Percentiles rank a stretch among this genome's conserved stretches.
Evolutionary conservation across 148 eudicot genomes (phyloP).

Genomic region (Rhododendron simsii): DNA sequence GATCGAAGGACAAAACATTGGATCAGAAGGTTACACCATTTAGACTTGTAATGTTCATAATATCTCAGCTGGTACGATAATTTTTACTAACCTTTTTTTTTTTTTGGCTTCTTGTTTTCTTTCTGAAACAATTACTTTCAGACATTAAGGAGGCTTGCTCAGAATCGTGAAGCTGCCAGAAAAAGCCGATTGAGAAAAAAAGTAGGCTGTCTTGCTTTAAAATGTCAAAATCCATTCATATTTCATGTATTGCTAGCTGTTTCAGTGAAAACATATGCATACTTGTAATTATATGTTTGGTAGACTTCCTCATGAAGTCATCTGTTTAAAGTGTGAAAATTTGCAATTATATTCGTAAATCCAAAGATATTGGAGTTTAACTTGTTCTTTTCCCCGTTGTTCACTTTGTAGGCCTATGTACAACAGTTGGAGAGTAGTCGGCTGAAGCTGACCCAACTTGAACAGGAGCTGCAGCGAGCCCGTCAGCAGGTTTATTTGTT

Average conservation of each 20-base stretch:
- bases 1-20: slow-evolving; percentile 69
- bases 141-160: slow-evolving; percentile 91
- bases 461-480: slow-evolving; percentile 67
- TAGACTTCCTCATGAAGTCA: background rate
- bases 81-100: background rate
- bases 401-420: slow-evolving; percentile 62
- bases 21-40: slow-evolving; percentile 73
- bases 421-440: slow-evolving; percentile 74
- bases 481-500: slow-evolving; percentile 46
- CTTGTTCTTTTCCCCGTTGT: background rate
- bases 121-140: slow-evolving; percentile 20
- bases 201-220: slow-evolving; percentile 27
- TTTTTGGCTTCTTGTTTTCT: background rate
- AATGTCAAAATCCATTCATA: background rate
- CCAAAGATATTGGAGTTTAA: background rate
- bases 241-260: slow-evolving; percentile 3
- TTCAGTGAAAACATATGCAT: background rate
- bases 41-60: background rate
- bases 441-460: slow-evolving; percentile 58
- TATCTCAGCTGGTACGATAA: background rate
- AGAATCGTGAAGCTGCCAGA: slow-evolving; percentile 98
- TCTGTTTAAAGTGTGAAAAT: background rate
- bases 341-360: background rate
- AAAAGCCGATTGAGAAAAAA: slow-evolving; percentile 91
- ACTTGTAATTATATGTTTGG: background rate